Evolutionary conservation across 2,329 filamentous ascomycete genomes (phyloP).

Genomic region (Aspergillus awamori): DNA sequence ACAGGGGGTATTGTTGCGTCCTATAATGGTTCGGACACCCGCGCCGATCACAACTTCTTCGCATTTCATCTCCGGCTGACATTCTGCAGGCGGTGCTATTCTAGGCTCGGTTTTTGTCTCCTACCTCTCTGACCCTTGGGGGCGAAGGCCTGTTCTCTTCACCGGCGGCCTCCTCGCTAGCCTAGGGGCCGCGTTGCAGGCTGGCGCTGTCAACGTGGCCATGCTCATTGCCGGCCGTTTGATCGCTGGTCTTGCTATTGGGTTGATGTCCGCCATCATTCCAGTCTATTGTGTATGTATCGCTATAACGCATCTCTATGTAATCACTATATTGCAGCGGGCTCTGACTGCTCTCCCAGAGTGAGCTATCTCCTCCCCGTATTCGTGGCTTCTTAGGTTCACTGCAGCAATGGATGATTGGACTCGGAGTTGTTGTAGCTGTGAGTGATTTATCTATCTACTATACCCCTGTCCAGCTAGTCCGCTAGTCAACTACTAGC

Average conservation of each 20-base stretch:
- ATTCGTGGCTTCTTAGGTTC: conserved; percentile 46
- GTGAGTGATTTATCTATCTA: conserved; percentile 22
- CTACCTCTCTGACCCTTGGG: conserved; percentile 38
- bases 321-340: neutral
- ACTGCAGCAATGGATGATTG: conserved; percentile 51
- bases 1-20: conserved; percentile 46
- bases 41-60: neutral
- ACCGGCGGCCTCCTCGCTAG: conserved; percentile 37
- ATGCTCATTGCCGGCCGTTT: conserved; percentile 55
- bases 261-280: conserved; percentile 51
- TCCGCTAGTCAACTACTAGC: neutral
- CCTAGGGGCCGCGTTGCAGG: conserved; percentile 41
- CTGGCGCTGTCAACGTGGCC: conserved; percentile 35
- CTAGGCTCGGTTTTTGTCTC: conserved; percentile 38
- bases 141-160: conserved; percentile 38
- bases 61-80: neutral
- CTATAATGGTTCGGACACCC: conserved; percentile 36
- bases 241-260: conserved; percentile 55
- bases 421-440: conserved; percentile 47
- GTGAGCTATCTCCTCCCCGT: conserved; percentile 44
- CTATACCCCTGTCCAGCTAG: no score
- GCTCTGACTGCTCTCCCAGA: conserved; percentile 22
- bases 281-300: conserved; percentile 50
- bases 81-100: conserved; percentile 42
- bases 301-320: neutral